A percentile compares a stretch with the other conserved stretches of the same genome.
These are phyloP conservation scores for Phytophthora sp. DNA, from an alignment of 352 stramenopile species.

Conservation along the genomic window DNA sequence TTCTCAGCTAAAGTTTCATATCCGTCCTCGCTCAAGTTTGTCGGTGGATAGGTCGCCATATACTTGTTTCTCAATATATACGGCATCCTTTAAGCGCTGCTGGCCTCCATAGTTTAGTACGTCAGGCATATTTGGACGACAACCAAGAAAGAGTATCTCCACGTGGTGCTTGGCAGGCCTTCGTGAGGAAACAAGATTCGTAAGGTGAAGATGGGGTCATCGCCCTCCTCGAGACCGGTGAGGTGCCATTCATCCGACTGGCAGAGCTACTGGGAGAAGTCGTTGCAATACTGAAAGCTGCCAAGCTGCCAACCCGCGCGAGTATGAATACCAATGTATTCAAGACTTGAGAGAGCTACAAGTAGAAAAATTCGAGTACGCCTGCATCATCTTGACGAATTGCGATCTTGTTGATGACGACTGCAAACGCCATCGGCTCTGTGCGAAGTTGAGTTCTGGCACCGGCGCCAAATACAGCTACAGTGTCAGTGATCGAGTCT, in stretches of 20 bases:
- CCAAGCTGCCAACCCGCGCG: too few relatives aligned
- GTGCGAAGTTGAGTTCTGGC: background rate
- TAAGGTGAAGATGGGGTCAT: background rate
- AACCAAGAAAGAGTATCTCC: conserved; percentile 14
- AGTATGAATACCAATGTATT: too few relatives aligned
- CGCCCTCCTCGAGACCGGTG: too few relatives aligned
- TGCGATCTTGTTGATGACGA: background rate
- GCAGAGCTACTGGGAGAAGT: too few relatives aligned
- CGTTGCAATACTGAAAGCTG: too few relatives aligned
- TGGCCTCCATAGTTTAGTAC: background rate
- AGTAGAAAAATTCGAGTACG: background rate
- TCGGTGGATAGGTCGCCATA: conserved; percentile 47
- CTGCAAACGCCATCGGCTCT: background rate
- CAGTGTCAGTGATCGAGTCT: background rate
- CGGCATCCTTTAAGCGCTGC: background rate
- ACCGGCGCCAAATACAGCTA: background rate
- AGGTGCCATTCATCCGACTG: too few relatives aligned
- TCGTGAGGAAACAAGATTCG: background rate
- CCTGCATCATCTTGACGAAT: background rate
- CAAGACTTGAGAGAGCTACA: background rate
- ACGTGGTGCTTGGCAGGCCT: background rate
- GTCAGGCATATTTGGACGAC: background rate
- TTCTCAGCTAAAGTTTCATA: conserved; percentile 54
- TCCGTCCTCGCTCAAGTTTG: conserved; percentile 47
- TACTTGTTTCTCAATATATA: conserved; percentile 26